Evolutionary conservation across 1,284 basidiomycete species (phyloP).

Genomic region (Wallemia mellicola): DNA sequence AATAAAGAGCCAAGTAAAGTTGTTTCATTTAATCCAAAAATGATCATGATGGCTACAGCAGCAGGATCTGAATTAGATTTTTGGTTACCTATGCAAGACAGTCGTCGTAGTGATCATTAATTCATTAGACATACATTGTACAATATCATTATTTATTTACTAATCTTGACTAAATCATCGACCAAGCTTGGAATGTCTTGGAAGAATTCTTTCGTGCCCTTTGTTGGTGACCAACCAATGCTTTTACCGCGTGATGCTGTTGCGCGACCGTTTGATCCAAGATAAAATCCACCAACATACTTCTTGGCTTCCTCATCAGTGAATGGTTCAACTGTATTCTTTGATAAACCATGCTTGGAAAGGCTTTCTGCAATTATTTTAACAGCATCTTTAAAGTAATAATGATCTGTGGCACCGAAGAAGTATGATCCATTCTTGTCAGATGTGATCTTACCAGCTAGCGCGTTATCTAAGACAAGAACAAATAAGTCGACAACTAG

Average conservation of each 20-base stretch:
- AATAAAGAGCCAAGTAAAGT: slow-evolving; percentile 33
- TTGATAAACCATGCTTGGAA: neutral
- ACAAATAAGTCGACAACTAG: neutral
- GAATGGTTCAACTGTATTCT: neutral
- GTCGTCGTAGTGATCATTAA: neutral
- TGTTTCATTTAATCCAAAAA: slow-evolving; percentile 58
- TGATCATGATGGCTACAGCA: slow-evolving; percentile 61
- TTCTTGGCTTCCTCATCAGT: neutral
- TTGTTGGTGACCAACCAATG: neutral
- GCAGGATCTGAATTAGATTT: slow-evolving; percentile 13
- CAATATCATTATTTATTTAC: neutral
- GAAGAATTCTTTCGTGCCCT: neutral
- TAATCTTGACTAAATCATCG: neutral
- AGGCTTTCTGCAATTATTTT: neutral
- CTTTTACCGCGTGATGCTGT: neutral
- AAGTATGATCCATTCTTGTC: neutral
- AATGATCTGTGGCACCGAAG: neutral
- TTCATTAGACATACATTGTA: no score
- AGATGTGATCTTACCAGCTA: neutral
- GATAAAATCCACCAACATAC: neutral
- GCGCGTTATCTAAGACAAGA: neutral
- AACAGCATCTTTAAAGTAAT: neutral
- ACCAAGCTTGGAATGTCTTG: neutral
- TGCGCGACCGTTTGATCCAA: neutral
- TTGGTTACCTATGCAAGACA: neutral